Evolutionary conservation across 495 filamentous ascomycete genomes (phyloP).

Genomic region (Talaromyces proteolyticus): DNA sequence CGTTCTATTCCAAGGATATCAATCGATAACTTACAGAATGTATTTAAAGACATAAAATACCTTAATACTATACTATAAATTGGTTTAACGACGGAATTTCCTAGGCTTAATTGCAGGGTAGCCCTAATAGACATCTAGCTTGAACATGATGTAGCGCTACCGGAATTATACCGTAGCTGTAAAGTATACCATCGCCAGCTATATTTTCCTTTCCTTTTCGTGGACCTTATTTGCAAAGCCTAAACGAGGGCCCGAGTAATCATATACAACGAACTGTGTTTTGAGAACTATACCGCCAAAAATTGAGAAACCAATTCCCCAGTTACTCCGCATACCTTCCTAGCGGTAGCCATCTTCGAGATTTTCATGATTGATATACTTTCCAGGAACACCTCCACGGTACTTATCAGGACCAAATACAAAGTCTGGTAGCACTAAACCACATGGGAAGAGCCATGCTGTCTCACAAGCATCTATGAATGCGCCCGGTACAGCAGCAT

Average conservation of each 20-base stretch:
- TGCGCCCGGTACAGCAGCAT: not conserved
- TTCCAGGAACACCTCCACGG: slow-evolving; percentile 21
- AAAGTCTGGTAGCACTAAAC: not conserved
- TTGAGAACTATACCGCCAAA: slow-evolving; percentile 10
- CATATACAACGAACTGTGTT: not conserved
- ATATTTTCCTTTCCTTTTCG: too few species aligned
- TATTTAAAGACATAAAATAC: too few species aligned
- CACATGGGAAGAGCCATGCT: not conserved
- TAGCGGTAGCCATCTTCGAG: slow-evolving; percentile 14
- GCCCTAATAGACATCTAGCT: too few species aligned
- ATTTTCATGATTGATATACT: slow-evolving; percentile 38
- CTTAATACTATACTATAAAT: too few species aligned
- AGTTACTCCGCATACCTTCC: slow-evolving; percentile 23
- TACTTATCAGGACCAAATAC: not conserved
- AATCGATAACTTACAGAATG: too few species aligned
- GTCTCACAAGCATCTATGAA: not conserved
- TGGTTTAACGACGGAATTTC: too few species aligned
- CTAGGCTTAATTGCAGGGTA: too few species aligned
- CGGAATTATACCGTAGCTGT: too few species aligned
- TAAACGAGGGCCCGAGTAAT: slow-evolving; percentile 41
- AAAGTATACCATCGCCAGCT: too few species aligned
- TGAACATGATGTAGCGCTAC: too few species aligned
- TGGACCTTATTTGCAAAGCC: slow-evolving; percentile 46
- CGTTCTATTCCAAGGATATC: too few species aligned
- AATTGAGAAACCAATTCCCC: slow-evolving; percentile 7